Evolutionary conservation across 2,329 filamentous ascomycete genomes (phyloP).

Genomic region (Alternaria sp.): DNA sequence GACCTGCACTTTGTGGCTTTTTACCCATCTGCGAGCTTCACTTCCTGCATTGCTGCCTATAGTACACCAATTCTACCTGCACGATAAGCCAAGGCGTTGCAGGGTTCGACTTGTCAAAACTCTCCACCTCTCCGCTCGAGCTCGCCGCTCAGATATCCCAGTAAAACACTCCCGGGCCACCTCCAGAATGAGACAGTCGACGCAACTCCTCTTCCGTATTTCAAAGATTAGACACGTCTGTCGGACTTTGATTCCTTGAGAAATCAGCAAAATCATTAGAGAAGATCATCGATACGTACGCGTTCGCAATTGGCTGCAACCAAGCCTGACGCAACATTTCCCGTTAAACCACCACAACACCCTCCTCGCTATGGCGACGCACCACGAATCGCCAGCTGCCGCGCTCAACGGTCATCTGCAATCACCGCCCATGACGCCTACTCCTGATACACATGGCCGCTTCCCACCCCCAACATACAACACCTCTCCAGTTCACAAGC

Average conservation of each 20-base stretch:
- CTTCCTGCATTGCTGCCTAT: constrained; percentile 54
- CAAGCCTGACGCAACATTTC: constrained; percentile 44
- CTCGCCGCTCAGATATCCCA: constrained; percentile 46
- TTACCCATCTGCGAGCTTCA: constrained; percentile 44
- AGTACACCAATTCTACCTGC: constrained; percentile 43
- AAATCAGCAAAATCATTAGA: constrained; percentile 25
- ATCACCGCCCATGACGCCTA: constrained; percentile 51
- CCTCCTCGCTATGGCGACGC: constrained; percentile 44
- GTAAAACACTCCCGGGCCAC: constrained; percentile 43
- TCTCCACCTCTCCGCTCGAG: constrained; percentile 46
- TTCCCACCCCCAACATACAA: constrained; percentile 44
- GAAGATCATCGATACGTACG: constrained; percentile 42
- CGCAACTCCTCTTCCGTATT: constrained; percentile 47
- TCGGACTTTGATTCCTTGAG: constrained; percentile 48
- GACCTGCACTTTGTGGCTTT: constrained; percentile 49
- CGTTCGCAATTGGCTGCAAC: constrained; percentile 39
- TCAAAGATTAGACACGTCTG: constrained; percentile 43
- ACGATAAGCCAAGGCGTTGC: constrained; percentile 52
- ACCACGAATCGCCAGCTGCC: constrained; percentile 41
- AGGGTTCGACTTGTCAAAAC: constrained; percentile 52
- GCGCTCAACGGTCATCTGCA: constrained; percentile 45
- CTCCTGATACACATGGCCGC: constrained; percentile 37
- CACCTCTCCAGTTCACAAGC: constrained; percentile 48
- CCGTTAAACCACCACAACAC: constrained; percentile 38
- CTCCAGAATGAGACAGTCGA: constrained; percentile 54